Evolutionary conservation across 441 rosid species (phyloP).

Genomic region (Erodium texanum): DNA sequence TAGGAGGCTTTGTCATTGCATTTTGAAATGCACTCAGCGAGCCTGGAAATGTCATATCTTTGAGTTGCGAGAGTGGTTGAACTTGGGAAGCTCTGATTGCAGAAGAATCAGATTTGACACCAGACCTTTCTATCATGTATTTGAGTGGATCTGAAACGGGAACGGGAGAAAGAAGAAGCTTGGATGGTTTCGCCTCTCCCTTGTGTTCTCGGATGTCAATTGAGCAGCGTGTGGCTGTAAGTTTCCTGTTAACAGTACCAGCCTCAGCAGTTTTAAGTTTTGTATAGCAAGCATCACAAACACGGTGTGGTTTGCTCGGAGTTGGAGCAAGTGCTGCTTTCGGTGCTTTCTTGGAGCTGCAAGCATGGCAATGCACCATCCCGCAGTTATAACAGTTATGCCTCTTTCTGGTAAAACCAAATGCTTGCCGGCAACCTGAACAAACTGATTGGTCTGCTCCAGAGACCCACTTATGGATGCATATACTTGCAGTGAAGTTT

Average conservation of each 20-base stretch:
- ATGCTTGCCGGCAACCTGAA: slow-evolving; percentile 85
- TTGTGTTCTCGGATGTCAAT: slow-evolving; percentile 49
- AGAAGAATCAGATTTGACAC: slow-evolving; percentile 2
- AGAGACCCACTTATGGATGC: slow-evolving; percentile 90
- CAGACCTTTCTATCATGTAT: slow-evolving; percentile 46
- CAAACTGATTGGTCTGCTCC: slow-evolving; percentile 94
- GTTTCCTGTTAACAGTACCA: slow-evolving; percentile 53
- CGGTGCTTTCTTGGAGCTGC: slow-evolving; percentile 71
- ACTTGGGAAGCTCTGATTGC: slow-evolving; percentile 59
- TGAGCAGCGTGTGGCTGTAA: slow-evolving; percentile 36
- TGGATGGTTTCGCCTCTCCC: slow-evolving; percentile 52
- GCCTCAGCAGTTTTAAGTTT: slow-evolving; percentile 66
- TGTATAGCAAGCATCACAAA: slow-evolving; percentile 70
- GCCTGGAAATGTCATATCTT: slow-evolving; percentile 67
- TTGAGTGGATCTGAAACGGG: slow-evolving; percentile 46
- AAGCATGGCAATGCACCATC: slow-evolving; percentile 77
- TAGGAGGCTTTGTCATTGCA: slow-evolving; percentile 40
- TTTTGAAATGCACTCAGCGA: slow-evolving; percentile 54
- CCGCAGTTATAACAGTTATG: slow-evolving; percentile 97
- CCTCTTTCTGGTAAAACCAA: slow-evolving; percentile 82
- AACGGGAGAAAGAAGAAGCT: slow-evolving; percentile 54
- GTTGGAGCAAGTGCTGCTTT: slow-evolving; percentile 96
- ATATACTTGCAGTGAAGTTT: slow-evolving; percentile 78
- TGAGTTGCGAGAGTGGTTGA: slow-evolving; percentile 53
- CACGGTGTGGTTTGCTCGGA: slow-evolving; percentile 74